Percentiles rank a stretch among this genome's conserved stretches.
Conservation (phyloP, 2,329 filamentous ascomycete species). For the Teratosphaeria nubilosa region DNA sequence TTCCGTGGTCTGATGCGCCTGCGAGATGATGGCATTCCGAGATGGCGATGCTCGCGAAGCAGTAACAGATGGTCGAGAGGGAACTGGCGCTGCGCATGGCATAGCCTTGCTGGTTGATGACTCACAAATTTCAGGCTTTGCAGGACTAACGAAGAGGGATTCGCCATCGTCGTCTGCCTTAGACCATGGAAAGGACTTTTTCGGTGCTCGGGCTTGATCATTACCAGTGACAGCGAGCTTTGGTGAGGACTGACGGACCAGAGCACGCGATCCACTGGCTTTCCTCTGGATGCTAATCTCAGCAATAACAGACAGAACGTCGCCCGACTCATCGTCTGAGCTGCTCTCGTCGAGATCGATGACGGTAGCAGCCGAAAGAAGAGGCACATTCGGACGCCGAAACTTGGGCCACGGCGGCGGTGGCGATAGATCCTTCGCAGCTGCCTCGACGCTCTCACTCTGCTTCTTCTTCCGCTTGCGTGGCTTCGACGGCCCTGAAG, state of each 20-base stretch:
- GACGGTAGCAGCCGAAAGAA: background rate
- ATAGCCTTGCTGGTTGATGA: background rate
- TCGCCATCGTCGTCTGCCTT: background rate
- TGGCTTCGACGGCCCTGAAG: background rate
- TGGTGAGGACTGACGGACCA: background rate
- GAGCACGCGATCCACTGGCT: background rate
- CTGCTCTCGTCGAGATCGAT: background rate
- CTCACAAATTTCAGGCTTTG: background rate
- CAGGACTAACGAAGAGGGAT: background rate
- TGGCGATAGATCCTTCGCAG: background rate
- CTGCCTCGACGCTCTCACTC: background rate
- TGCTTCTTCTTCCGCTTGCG: conserved; percentile 1
- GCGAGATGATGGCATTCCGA: background rate
- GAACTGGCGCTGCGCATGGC: background rate
- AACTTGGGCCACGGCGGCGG: background rate
- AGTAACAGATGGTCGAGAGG: background rate
- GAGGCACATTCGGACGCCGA: background rate
- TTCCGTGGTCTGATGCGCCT: background rate
- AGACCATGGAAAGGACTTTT: background rate
- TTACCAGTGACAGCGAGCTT: background rate
- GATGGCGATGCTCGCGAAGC: background rate
- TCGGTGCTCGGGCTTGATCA: background rate
- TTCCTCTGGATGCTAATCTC: background rate
- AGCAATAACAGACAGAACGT: background rate
- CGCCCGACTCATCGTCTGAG: background rate